These are phyloP conservation scores for Boletus semigastroideus DNA, from an alignment of 1,284 basidiomycete genomes.

Conservation along the genomic window DNA sequence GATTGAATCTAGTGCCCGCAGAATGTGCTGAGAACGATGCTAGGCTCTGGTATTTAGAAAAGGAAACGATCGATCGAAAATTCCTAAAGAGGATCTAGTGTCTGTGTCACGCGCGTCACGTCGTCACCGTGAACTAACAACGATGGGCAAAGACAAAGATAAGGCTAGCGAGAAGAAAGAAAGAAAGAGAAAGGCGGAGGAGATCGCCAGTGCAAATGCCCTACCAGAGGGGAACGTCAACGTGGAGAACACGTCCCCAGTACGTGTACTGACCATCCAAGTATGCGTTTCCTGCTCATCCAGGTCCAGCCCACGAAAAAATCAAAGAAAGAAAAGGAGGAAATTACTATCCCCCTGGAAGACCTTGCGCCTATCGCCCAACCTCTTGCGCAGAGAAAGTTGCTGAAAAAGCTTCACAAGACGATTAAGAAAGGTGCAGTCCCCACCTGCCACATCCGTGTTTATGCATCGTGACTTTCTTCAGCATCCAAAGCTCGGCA, in stretches of 20 bases:
- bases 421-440: conserved; percentile 84
- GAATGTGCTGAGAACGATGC: too few relatives aligned
- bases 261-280: conserved; percentile 21
- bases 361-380: conserved; percentile 89
- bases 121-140: conserved; percentile 11
- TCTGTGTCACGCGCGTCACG: conserved; percentile 25
- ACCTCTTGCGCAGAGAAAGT: conserved; percentile 88
- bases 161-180: conserved; percentile 64
- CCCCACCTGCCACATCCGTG: background rate
- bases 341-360: conserved; percentile 70
- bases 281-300: conserved; percentile 7
- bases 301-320: conserved; percentile 50
- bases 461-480: conserved; percentile 6
- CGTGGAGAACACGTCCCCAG: conserved; percentile 50
- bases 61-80: too few relatives aligned
- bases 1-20: too few relatives aligned
- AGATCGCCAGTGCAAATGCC: conserved; percentile 24
- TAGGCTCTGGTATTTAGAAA: too few relatives aligned
- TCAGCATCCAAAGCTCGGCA: conserved; percentile 88
- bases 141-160: conserved; percentile 68
- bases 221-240: conserved; percentile 46
- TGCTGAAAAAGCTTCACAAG: conserved; percentile 90
- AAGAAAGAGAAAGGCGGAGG: conserved; percentile 41
- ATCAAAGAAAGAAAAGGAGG: conserved; percentile 61
- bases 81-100: conserved; percentile 21